phyloP scores from a whole-genome alignment of 441 rosid genomes.

The Mallotus japonicus region DNA sequence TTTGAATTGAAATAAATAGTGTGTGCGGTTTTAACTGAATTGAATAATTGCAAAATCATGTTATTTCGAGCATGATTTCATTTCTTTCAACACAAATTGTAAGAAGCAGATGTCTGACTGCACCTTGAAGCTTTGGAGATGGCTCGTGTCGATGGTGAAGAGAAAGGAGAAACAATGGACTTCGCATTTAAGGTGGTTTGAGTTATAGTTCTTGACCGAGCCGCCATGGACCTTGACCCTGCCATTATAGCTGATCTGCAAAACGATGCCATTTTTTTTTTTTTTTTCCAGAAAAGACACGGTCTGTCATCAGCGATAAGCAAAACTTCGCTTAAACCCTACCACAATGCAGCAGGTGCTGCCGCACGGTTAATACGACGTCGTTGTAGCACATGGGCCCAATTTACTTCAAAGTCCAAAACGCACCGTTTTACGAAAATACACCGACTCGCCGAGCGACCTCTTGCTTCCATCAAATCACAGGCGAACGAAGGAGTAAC shows the following conservation, averaged over 20 bases:
- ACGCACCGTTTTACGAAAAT: conserved; percentile 15
- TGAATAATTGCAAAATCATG: too few relatives aligned
- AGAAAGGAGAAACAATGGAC: conserved; percentile 34
- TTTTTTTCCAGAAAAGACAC: background rate
- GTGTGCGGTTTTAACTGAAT: too few relatives aligned
- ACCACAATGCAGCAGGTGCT: background rate
- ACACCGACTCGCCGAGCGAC: background rate
- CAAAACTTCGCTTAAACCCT: conserved; percentile 38
- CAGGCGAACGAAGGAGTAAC: background rate
- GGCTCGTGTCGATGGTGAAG: conserved; percentile 45
- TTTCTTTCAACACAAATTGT: too few relatives aligned
- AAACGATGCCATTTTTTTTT: conserved; percentile 56
- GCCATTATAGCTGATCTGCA: conserved; percentile 55
- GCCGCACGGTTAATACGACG: background rate
- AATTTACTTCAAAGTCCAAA: background rate
- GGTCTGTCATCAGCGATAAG: too few relatives aligned
- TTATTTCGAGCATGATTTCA: too few relatives aligned
- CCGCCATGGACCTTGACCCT: conserved; percentile 52
- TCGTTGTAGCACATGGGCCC: background rate
- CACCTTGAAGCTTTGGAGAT: conserved; percentile 52
- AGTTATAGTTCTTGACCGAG: conserved; percentile 46
- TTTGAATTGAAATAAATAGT: background rate
- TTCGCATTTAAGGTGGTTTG: conserved; percentile 37
- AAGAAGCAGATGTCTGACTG: too few relatives aligned
- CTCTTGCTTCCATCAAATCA: background rate